Percentiles rank a stretch among this genome's conserved stretches.
phyloP scores from a whole-genome alignment of 148 eudicot genomes.

The Rhododendron griersonianum region DNA sequence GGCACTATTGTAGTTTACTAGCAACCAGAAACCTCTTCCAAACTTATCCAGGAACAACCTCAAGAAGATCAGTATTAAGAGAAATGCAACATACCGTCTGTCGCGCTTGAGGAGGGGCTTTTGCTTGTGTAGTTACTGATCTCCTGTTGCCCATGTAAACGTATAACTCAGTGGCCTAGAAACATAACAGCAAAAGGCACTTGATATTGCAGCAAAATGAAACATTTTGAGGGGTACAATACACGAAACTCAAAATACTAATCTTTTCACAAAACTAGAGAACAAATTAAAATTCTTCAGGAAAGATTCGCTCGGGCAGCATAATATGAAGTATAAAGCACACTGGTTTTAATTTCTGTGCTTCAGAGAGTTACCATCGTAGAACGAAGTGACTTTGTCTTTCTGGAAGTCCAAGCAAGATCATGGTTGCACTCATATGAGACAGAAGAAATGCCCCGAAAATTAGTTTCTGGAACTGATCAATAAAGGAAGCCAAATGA shows the following conservation, averaged over 20 bases:
- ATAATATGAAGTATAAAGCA: not conserved
- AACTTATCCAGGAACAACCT: not conserved
- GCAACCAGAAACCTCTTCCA: not conserved
- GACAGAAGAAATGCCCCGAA: conserved; percentile 28
- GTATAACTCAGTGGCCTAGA: conserved; percentile 45
- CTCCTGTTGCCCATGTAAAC: conserved; percentile 35
- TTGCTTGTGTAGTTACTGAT: conserved; percentile 44
- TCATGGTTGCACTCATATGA: conserved; percentile 28
- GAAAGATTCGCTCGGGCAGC: not conserved
- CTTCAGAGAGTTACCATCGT: conserved; percentile 32
- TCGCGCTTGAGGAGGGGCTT: conserved; percentile 59
- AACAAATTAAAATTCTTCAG: not conserved
- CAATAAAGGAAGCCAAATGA: conserved; percentile 4
- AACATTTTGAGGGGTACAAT: not conserved
- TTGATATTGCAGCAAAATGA: not conserved
- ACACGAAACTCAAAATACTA: not conserved
- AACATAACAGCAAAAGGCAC: not conserved
- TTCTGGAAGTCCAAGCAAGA: conserved; percentile 33
- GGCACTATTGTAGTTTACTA: not conserved
- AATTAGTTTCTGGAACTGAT: conserved; percentile 27
- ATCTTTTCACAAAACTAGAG: not conserved
- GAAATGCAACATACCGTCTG: conserved; percentile 41
- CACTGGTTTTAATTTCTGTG: conserved; percentile 3
- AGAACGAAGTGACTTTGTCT: conserved; percentile 29
- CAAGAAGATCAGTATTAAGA: not conserved